Evolutionary conservation across 2,329 filamentous ascomycete species (phyloP).

Genomic region (Cladosporium sp.): DNA sequence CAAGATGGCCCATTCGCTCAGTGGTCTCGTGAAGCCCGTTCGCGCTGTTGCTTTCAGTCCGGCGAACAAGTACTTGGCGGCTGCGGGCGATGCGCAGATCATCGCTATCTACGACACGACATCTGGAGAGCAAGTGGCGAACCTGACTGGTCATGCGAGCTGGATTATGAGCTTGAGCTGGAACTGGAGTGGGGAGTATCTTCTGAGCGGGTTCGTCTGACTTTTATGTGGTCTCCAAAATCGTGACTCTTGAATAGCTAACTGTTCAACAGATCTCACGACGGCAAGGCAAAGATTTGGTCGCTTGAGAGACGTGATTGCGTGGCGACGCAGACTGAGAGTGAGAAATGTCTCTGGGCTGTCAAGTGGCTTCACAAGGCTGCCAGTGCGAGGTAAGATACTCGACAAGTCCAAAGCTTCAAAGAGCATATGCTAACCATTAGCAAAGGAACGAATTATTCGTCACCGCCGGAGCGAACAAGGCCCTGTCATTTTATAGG

Average conservation of each 20-base stretch:
- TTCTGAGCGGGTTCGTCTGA: conserved; percentile 66
- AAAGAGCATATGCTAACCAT: background rate
- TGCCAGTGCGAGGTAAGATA: conserved; percentile 37
- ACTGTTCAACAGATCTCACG: conserved; percentile 46
- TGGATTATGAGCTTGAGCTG: conserved; percentile 93
- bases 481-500: conserved; percentile 74
- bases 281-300: conserved; percentile 96
- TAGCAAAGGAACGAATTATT: conserved; percentile 57
- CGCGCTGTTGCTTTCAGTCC: conserved; percentile 85
- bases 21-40: conserved; percentile 84
- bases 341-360: conserved; percentile 73
- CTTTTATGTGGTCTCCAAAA: too few relatives aligned
- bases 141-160: conserved; percentile 69
- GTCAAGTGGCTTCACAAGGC: conserved; percentile 76
- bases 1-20: conserved; percentile 77
- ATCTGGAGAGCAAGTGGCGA: conserved; percentile 88
- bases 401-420: background rate
- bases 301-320: conserved; percentile 76
- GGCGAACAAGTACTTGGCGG: conserved; percentile 75
- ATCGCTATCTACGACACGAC: conserved; percentile 90
- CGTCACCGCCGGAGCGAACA: conserved; percentile 70
- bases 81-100: conserved; percentile 80
- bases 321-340: conserved; percentile 90
- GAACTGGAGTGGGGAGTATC: conserved; percentile 87
- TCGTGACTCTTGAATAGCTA: conserved; percentile 34